These are phyloP conservation scores for Senecio squalidus DNA, from an alignment of 140 eudicot species.

Conservation along the genomic window DNA sequence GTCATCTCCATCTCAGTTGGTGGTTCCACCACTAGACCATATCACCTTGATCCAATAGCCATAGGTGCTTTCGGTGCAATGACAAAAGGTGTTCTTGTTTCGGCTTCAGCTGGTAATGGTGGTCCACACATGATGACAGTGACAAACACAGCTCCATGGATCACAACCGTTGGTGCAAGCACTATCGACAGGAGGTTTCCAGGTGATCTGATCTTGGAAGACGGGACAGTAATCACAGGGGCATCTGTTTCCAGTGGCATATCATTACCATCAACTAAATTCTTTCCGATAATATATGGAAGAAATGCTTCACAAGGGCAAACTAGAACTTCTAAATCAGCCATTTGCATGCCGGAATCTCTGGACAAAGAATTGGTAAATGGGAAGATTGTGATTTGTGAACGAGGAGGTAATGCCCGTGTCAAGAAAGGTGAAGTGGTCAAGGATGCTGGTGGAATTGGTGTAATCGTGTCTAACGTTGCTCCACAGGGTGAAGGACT, in stretches of 20 bases:
- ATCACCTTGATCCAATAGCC: slow-evolving; percentile 59
- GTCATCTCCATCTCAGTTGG: slow-evolving; percentile 76
- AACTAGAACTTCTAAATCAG: slow-evolving; percentile 10
- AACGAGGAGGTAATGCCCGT: slow-evolving; percentile 44
- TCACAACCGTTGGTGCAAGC: slow-evolving; percentile 77
- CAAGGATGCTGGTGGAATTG: slow-evolving; percentile 60
- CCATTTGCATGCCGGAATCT: slow-evolving; percentile 47
- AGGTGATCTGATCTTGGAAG: slow-evolving; percentile 51
- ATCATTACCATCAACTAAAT: slow-evolving; percentile 11
- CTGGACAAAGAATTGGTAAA: slow-evolving; percentile 38
- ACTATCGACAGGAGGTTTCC: slow-evolving; percentile 75
- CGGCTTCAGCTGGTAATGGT: slow-evolving; percentile 78
- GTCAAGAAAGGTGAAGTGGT: slow-evolving; percentile 64
- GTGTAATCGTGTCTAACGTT: slow-evolving; percentile 60
- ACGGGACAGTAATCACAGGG: slow-evolving; percentile 53
- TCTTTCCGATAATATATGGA: slow-evolving; percentile 46
- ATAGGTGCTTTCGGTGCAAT: slow-evolving; percentile 78
- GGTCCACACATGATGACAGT: slow-evolving; percentile 53
- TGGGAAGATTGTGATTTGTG: slow-evolving; percentile 80
- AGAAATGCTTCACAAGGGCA: slow-evolving; percentile 37
- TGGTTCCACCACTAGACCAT: slow-evolving; percentile 38
- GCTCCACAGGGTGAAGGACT: slow-evolving; percentile 62
- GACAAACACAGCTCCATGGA: slow-evolving; percentile 80
- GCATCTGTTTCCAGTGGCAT: slow-evolving; percentile 48
- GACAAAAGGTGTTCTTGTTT: slow-evolving; percentile 64